Evolutionary conservation across 108 stramenopile genomes (phyloP).

Genomic region (Skeletonema menzelii): DNA sequence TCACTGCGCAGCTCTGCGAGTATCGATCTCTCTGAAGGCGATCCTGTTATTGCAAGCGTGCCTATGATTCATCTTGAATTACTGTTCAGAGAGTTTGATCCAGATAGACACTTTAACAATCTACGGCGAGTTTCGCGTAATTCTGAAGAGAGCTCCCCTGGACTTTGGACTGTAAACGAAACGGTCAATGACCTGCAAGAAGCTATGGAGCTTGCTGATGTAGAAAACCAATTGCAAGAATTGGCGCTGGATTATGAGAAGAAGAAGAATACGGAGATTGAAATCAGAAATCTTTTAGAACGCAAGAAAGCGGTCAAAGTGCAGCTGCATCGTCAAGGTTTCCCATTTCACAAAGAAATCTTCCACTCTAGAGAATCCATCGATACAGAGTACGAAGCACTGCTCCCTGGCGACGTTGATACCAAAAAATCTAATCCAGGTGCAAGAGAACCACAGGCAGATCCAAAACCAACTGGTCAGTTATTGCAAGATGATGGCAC

Average conservation of each 20-base stretch:
- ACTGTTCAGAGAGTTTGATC: conserved; percentile 36
- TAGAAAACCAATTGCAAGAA: conserved; percentile 17
- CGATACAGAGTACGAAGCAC: conserved; percentile 7
- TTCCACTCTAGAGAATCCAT: neutral
- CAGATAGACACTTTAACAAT: conserved; percentile 39
- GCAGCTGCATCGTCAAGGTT: neutral
- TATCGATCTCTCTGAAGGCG: conserved; percentile 16
- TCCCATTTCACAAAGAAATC: neutral
- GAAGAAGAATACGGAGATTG: neutral
- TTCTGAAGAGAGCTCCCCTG: conserved; percentile 17
- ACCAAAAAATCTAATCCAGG: neutral
- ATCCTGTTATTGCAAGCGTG: conserved; percentile 10
- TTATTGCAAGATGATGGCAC: neutral
- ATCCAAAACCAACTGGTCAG: neutral
- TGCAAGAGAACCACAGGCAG: neutral
- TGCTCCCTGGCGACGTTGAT: neutral
- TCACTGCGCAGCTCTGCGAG: neutral
- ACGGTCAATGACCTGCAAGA: conserved; percentile 8
- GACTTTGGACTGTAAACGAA: conserved; percentile 34
- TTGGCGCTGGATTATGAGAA: conserved; percentile 7
- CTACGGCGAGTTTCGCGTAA: conserved; percentile 49
- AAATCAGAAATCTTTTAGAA: neutral
- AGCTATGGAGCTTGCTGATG: conserved; percentile 8
- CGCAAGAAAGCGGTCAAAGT: neutral
- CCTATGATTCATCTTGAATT: conserved; percentile 38